Evolutionary conservation across 768 basidiomycete genomes (phyloP).

Genomic region (Boletus coccyginus): DNA sequence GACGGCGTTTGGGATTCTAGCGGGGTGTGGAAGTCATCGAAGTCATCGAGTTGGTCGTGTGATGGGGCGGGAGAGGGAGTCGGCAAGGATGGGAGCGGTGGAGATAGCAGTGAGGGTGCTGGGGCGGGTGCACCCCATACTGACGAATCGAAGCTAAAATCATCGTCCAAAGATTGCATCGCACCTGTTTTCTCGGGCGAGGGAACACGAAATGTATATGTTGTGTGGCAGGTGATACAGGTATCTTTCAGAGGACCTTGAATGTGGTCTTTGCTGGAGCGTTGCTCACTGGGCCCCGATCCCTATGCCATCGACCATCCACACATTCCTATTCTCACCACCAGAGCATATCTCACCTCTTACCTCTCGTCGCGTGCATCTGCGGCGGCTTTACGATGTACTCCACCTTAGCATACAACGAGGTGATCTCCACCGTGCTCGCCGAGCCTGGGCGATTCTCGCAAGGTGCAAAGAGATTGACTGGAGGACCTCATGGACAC

Average conservation of each 20-base stretch:
- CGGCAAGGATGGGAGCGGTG: slow-evolving; percentile 18
- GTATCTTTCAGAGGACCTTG: background rate
- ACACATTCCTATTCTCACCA: slow-evolving; percentile 61
- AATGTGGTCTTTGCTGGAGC: background rate
- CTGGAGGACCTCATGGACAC: slow-evolving; percentile 72
- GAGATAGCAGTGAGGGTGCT: slow-evolving; percentile 30
- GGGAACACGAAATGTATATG: slow-evolving; percentile 9
- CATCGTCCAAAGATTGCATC: slow-evolving; percentile 59
- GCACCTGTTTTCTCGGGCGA: slow-evolving; percentile 1
- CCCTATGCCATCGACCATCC: slow-evolving; percentile 27
- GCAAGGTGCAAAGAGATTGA: slow-evolving; percentile 73
- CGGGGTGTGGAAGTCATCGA: slow-evolving; percentile 49
- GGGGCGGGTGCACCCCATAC: slow-evolving; percentile 62
- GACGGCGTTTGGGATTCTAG: slow-evolving; percentile 42
- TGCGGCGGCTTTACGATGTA: slow-evolving; percentile 72
- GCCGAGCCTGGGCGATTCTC: slow-evolving; percentile 70
- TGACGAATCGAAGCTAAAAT: slow-evolving; percentile 66
- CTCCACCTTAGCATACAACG: slow-evolving; percentile 69
- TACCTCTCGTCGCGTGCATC: slow-evolving; percentile 65
- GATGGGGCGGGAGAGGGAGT: slow-evolving; percentile 26
- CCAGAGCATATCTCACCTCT: slow-evolving; percentile 46
- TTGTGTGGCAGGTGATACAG: slow-evolving; percentile 1
- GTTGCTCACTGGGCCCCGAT: background rate
- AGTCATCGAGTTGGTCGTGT: slow-evolving; percentile 49
- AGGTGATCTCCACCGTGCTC: slow-evolving; percentile 60